A percentile compares a stretch with the other conserved stretches of the same genome.
phyloP scores from a whole-genome alignment of 148 eudicot species.

The Cornus controversa region DNA sequence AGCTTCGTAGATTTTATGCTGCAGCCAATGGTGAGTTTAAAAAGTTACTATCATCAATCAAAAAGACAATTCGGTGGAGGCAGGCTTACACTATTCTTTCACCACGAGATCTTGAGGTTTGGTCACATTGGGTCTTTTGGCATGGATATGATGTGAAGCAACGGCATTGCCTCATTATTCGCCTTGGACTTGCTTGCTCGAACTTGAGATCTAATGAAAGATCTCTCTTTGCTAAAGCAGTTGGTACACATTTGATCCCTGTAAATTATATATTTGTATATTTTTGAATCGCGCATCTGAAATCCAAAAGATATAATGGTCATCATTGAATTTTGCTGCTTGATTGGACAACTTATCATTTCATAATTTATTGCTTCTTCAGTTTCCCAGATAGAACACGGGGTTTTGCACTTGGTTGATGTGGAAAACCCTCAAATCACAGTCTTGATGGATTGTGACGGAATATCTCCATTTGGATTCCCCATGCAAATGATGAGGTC shows the following conservation, averaged over 20 bases:
- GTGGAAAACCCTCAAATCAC: conserved; percentile 48
- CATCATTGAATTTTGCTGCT: background rate
- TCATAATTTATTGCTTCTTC: conserved; percentile 11
- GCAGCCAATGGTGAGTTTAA: conserved; percentile 52
- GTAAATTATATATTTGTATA: background rate
- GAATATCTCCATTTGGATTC: conserved; percentile 61
- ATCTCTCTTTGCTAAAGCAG: conserved; percentile 50
- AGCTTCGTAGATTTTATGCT: conserved; percentile 52
- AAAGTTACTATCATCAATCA: conserved; percentile 47
- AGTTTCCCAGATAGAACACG: conserved; percentile 78
- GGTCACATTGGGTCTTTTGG: conserved; percentile 65
- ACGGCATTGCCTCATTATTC: conserved; percentile 64
- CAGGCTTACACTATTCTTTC: conserved; percentile 45
- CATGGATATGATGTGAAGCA: conserved; percentile 54
- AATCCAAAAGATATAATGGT: background rate
- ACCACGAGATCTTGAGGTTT: conserved; percentile 45
- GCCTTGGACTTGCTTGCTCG: conserved; percentile 59
- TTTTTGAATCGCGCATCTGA: background rate
- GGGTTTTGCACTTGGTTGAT: conserved; percentile 47
- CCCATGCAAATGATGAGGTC: conserved; percentile 70
- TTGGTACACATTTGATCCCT: conserved; percentile 42
- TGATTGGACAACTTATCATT: background rate
- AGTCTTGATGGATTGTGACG: conserved; percentile 74
- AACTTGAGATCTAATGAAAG: conserved; percentile 32
- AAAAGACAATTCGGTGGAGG: conserved; percentile 65